These are phyloP conservation scores for Mycena rebaudengoi DNA, from an alignment of 768 basidiomycete genomes.

Conservation along the genomic window DNA sequence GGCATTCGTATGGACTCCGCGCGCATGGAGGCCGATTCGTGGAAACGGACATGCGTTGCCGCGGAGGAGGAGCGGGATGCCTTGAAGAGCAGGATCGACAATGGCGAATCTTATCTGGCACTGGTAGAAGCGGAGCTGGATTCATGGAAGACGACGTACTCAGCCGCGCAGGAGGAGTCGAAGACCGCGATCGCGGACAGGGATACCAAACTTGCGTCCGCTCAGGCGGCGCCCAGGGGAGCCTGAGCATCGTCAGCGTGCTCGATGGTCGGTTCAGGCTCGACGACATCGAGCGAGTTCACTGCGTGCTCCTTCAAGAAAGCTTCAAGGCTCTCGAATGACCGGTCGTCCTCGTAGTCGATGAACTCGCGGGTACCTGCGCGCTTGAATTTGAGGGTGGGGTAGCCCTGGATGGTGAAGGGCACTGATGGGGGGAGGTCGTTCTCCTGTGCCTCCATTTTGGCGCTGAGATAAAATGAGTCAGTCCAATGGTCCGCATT, in stretches of 20 bases:
- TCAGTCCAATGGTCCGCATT: no score
- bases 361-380: slow-evolving; percentile 89
- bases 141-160: neutral
- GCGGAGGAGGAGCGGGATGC: neutral
- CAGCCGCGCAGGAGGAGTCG: no score
- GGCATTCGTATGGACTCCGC: no score
- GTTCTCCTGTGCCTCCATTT: slow-evolving; percentile 97
- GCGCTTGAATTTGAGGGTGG: slow-evolving; percentile 95
- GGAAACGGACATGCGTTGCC: no score
- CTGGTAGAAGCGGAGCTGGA: neutral
- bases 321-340: slow-evolving; percentile 83
- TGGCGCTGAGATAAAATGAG: slow-evolving; percentile 66
- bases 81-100: neutral
- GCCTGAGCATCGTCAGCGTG: slow-evolving; percentile 44
- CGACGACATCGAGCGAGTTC: slow-evolving; percentile 66
- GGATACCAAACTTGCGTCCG: no score
- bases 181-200: no score
- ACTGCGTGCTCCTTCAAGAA: slow-evolving; percentile 86
- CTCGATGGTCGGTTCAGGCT: slow-evolving; percentile 22
- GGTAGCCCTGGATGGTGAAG: slow-evolving; percentile 91
- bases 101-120: no score
- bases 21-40: no score
- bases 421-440: slow-evolving; percentile 89
- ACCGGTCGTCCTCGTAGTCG: slow-evolving; percentile 93
- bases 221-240: slow-evolving; percentile 37